Base-by-base conservation (phyloP, 139 green algal species). In the Mesostigma viride region DNA sequence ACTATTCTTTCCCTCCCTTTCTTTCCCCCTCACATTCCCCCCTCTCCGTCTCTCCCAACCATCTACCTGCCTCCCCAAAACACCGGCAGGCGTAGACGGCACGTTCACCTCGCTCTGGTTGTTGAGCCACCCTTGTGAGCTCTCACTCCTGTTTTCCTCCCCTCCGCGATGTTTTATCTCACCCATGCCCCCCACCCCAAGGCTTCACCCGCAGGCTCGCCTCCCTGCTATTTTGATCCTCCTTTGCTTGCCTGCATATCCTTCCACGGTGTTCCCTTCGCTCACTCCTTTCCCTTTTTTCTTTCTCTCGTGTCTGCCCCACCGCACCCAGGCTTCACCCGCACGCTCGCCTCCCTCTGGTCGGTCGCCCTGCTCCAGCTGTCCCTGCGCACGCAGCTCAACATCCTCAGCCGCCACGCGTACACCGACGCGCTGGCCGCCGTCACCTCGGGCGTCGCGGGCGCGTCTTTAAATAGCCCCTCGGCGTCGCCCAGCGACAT, bases 341-440 rank as follows among this genome's bases (percentile, higher is more conserved):
- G 75, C 1, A 48, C 67, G 44, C 26, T 83, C 31, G 76, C 57
- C 22, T 46, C 71, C 26, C 48, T 74, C 20, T 91, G 84, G 84
- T 56, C 83, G 60, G 69, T 93, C 31, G 64, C 76, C 8, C 72
- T 91, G 67, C 69, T 91, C 47, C 65, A 85, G 35, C 65, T 90
- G 58, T 82, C 88, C 64, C 72, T 90, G 40, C 69, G 84, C 3
- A 71, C 85, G 35, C 87, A 91, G 78, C 77, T 91, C 30, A 91
- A 89, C 75, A 82, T 91, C 3, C 70, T 91, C 30, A 86, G 80
- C 8, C 70, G 85, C 20, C 80, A 86, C 45, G 70, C 92, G 31
- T 91, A 89, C 59, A 62, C 92, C 1, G 76, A 76, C 53, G n/a
- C n/a, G n/a, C n/a, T n/a, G n/a, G 53, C 69, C 20, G 69, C 69